Conservation (phyloP, 2,329 filamentous ascomycete genomes). For the Phaeomoniella chlamydospora region DNA sequence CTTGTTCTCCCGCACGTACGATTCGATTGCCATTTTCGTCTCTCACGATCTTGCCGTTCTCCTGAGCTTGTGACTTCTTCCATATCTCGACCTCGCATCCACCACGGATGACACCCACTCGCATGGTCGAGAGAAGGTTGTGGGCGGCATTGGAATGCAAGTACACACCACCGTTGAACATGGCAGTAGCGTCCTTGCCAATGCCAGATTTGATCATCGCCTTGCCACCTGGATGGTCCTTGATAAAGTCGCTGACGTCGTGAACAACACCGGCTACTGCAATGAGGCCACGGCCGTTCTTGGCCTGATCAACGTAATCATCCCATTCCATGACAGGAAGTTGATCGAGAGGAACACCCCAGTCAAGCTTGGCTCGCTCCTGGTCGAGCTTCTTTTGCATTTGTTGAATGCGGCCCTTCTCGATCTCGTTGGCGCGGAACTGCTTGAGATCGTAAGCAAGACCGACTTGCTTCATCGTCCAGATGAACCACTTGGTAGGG, state of each 20-base stretch:
- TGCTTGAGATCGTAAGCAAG: conserved; percentile 79
- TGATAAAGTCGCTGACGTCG: conserved; percentile 72
- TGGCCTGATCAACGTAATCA: conserved; percentile 63
- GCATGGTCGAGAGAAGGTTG: conserved; percentile 78
- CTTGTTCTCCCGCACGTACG: conserved; percentile 70
- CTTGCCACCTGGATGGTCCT: conserved; percentile 81
- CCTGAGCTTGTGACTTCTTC: conserved; percentile 52
- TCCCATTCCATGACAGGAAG: conserved; percentile 79
- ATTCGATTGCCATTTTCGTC: conserved; percentile 72
- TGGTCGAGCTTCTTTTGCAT: conserved; percentile 86
- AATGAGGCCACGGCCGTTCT: conserved; percentile 63
- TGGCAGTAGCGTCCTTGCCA: conserved; percentile 77
- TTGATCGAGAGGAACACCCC: conserved; percentile 74
- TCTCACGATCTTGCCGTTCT: conserved; percentile 74
- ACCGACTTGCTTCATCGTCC: conserved; percentile 68
- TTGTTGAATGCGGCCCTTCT: conserved; percentile 81
- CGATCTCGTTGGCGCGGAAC: conserved; percentile 83
- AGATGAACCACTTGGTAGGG: conserved; percentile 83
- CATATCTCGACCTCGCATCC: conserved; percentile 86
- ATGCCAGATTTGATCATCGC: conserved; percentile 70
- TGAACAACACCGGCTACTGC: conserved; percentile 75
- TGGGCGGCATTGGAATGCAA: conserved; percentile 81
- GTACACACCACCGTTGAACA: conserved; percentile 88
- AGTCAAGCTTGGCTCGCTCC: conserved; percentile 68
- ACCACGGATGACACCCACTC: conserved; percentile 72